phyloP scores from a whole-genome alignment of 2,329 filamentous ascomycete genomes.

The Diaporthe capsici region DNA sequence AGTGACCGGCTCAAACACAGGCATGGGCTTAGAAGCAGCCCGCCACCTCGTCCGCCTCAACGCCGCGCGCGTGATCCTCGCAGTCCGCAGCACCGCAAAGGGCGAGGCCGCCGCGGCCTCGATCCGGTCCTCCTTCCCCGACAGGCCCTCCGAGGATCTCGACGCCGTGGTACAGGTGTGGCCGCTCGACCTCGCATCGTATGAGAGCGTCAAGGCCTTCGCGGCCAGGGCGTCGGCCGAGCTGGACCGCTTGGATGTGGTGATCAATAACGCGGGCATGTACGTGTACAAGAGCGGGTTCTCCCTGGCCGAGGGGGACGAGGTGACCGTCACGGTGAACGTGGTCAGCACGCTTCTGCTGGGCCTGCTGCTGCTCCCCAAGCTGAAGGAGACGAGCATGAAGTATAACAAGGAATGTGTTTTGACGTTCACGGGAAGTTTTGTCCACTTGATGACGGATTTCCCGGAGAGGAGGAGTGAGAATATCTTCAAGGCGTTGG shows the following conservation, averaged over 20 bases:
- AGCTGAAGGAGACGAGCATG: conserved; percentile 47
- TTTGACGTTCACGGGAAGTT: conserved; percentile 43
- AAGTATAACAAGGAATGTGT: conserved; percentile 43
- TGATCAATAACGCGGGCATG: conserved; percentile 40
- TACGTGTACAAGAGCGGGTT: conserved; percentile 7
- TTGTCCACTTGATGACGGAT: conserved; percentile 44
- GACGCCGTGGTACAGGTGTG: conserved; percentile 35
- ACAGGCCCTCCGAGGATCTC: background rate
- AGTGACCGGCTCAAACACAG: conserved; percentile 57
- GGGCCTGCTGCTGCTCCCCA: conserved; percentile 50
- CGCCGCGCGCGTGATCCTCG: conserved; percentile 56
- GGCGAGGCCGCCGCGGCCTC: conserved; percentile 55
- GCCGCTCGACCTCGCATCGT: conserved; percentile 38
- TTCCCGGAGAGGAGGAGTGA: conserved; percentile 37
- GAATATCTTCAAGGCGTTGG: conserved; percentile 40
- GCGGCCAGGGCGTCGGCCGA: background rate
- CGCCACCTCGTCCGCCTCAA: conserved; percentile 54
- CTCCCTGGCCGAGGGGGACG: background rate
- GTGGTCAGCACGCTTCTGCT: conserved; percentile 50
- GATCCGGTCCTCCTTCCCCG: conserved; percentile 45
- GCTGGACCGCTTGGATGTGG: conserved; percentile 32
- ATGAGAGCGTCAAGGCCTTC: conserved; percentile 33
- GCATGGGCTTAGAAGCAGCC: conserved; percentile 56
- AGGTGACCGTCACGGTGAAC: conserved; percentile 47
- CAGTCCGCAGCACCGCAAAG: conserved; percentile 51